phyloP scores from a whole-genome alignment of 139 green algal genomes.

The Closterium sp. region DNA sequence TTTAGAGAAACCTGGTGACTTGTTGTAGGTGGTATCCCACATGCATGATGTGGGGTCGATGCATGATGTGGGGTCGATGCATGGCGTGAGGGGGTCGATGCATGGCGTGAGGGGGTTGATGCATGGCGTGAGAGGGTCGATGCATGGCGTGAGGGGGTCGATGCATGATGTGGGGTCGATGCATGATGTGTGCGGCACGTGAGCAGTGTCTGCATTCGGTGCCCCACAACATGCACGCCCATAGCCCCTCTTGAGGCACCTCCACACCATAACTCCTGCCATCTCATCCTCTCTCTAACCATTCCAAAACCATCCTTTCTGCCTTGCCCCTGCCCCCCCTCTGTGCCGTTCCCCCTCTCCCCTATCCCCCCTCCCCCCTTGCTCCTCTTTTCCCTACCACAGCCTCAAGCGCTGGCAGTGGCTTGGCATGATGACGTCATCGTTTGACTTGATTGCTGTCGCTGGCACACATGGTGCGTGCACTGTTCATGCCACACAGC shows the following conservation, averaged over 20 bases:
- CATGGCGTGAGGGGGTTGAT: neutral
- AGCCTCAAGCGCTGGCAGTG: conserved; percentile 47
- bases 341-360: too few species aligned
- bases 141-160: too few species aligned
- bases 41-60: neutral
- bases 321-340: too few species aligned
- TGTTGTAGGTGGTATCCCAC: too few species aligned
- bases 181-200: neutral
- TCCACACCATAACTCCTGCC: neutral
- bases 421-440: conserved; percentile 43
- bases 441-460: conserved; percentile 48
- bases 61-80: neutral
- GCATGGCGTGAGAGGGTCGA: too few species aligned
- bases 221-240: neutral
- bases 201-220: neutral
- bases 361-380: too few species aligned
- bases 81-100: neutral
- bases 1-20: too few species aligned
- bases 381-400: neutral
- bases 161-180: neutral
- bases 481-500: neutral
- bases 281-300: neutral
- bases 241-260: neutral
- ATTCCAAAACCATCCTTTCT: neutral
- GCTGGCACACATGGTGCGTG: conserved; percentile 49